Base-by-base conservation (phyloP, 2,329 filamentous ascomycete species). In the Aspergillus caelatus region DNA sequence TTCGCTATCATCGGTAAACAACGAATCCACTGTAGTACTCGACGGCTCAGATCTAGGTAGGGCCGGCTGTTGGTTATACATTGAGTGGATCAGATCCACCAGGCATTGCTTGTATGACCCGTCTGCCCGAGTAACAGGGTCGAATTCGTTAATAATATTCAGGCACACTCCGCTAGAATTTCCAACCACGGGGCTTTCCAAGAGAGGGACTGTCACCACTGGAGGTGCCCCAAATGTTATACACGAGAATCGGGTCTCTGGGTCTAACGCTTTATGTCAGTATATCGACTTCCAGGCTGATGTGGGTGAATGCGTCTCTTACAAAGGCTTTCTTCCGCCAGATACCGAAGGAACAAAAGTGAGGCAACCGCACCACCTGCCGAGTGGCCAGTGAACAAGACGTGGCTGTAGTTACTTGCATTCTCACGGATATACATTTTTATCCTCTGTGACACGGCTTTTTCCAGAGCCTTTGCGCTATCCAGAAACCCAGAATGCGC, bases 341-440 rank as follows among this genome's bases (percentile, higher is more conserved):
- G 8, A 32, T 46, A 54, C 26, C 48, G 60, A 41, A 62, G 56
- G 8, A 58, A 62, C 8, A 58, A 43, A n/a, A 62, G 43, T 3
- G 55, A 62, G 16, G 55, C 60, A 11, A 62, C 60, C 6, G 60
- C 60, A n/a, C 60, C 60, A 26, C 55, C 60, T 3, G 60, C 60
- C 2, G 46, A 58, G 45, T 62, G 60, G 21, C 55, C 55, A 8
- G 36, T 30, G 11, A 62, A 62, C n/a, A 62, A n/a, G 11, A 62
- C 14, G 32, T 62, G 55, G 14, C 36, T n/a, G n/a, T 30, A 28
- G 8, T 19, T n/a, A 4, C 28, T 12, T 32, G 16, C 28, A 52
- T 34, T 21, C 3, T 5, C 14, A 7, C 16, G 9, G 16, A 34
- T 52, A 32, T 32, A 21, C 0, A 19, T 30, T 2, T 12, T 34